Evolutionary conservation across 352 stramenopile genomes (phyloP).

Genomic region (Pythium grandisporangium): DNA sequence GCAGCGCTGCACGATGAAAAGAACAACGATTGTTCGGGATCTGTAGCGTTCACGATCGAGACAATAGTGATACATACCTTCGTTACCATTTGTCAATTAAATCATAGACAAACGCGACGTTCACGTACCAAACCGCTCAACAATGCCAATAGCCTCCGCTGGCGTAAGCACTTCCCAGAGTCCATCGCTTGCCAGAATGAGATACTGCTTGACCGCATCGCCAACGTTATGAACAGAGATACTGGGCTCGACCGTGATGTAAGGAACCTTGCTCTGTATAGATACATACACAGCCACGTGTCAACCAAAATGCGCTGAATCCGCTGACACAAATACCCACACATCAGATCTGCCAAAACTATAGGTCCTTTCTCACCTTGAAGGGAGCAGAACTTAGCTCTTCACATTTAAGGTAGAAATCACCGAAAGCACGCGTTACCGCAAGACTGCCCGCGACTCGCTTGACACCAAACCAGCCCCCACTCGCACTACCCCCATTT

Average conservation of each 20-base stretch:
- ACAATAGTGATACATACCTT: no score
- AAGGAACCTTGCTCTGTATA: constrained; percentile 62
- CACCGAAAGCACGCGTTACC: constrained; percentile 88
- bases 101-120: no score
- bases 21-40: constrained; percentile 36
- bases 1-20: constrained; percentile 41
- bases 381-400: constrained; percentile 88
- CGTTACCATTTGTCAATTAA: no score
- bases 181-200: constrained; percentile 78
- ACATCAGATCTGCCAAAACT: no score
- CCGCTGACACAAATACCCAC: no score
- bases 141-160: constrained; percentile 55
- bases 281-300: not conserved
- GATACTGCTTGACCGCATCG: constrained; percentile 45
- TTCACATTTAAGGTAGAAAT: constrained; percentile 92
- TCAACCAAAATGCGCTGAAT: no score
- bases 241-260: constrained; percentile 66
- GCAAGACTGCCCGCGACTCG: constrained; percentile 87
- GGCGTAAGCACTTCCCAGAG: constrained; percentile 73
- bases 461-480: constrained; percentile 58
- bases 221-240: constrained; percentile 37
- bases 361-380: constrained; percentile 49
- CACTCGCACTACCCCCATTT: constrained; percentile 13
- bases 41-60: constrained; percentile 8
- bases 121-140: constrained; percentile 61